Percentiles rank a stretch among this genome's conserved stretches.
Evolutionary conservation across 2,329 filamentous ascomycete genomes (phyloP).

Genomic region (Penicillium sp.): DNA sequence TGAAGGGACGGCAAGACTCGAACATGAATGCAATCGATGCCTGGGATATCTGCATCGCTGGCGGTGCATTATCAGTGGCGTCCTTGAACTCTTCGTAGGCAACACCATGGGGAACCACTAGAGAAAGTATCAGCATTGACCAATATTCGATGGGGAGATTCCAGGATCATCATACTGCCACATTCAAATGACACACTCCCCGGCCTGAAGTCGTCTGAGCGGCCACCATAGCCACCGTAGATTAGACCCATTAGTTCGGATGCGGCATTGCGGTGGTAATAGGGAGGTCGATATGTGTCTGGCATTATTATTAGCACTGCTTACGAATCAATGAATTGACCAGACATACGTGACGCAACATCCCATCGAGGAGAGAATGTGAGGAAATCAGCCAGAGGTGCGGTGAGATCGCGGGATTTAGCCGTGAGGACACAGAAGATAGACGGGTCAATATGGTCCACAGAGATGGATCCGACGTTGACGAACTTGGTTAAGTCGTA

Average conservation of each 20-base stretch:
- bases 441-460: constrained; percentile 43
- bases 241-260: constrained; percentile 42
- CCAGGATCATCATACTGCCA: constrained; percentile 24
- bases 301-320: not conserved
- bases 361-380: constrained; percentile 44
- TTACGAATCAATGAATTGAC: not conserved
- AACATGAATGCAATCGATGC: constrained; percentile 39
- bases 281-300: constrained; percentile 43
- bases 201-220: constrained; percentile 35
- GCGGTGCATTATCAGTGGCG: constrained; percentile 27
- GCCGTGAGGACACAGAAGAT: constrained; percentile 44
- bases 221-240: constrained; percentile 36
- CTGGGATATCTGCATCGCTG: constrained; percentile 32
- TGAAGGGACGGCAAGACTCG: constrained; percentile 36
- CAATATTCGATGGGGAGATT: not conserved
- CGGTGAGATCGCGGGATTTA: constrained; percentile 35
- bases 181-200: constrained; percentile 39
- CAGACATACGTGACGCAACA: constrained; percentile 35
- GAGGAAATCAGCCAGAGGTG: constrained; percentile 39
- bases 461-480: constrained; percentile 41
- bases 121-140: not conserved
- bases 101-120: constrained; percentile 39
- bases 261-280: constrained; percentile 44
- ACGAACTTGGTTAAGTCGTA: constrained; percentile 44
- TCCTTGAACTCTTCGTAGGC: constrained; percentile 37